Conservation (phyloP, 306 rosid species). For the Lupinus albus region DNA sequence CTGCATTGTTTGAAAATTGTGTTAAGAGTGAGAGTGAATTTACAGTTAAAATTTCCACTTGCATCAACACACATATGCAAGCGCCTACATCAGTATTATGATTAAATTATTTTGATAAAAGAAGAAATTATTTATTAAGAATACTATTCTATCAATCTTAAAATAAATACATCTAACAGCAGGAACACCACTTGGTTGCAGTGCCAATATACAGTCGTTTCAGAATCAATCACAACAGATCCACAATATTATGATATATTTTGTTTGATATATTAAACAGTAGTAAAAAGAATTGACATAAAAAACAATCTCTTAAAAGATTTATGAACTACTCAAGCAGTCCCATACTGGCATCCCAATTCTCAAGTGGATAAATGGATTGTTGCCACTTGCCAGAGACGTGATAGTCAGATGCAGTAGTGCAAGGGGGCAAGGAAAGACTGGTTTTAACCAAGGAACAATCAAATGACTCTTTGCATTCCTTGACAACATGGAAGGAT, state of each 20-base stretch:
- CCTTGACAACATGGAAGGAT: no score
- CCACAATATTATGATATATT: neutral
- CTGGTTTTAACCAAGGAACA: no score
- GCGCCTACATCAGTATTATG: no score
- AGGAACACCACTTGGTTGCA: conserved; percentile 4
- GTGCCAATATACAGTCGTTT: neutral
- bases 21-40: conserved; percentile 15
- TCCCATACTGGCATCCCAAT: neutral
- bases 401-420: neutral
- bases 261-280: conserved; percentile 5
- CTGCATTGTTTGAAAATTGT: conserved; percentile 57
- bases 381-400: conserved; percentile 1
- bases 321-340: conserved; percentile 26
- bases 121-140: no score
- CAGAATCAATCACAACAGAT: conserved; percentile 18
- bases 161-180: conserved; percentile 25
- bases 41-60: neutral
- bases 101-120: no score
- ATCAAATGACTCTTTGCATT: no score
- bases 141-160: neutral
- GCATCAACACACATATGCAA: conserved; percentile 8
- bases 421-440: no score
- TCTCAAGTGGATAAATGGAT: neutral
- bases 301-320: neutral
- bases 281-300: neutral